Evolutionary conservation across 2,329 filamentous ascomycete species (phyloP), one percentile per base, ranked within the genome.

Genomic region (Ceratocystis smalleyi): DNA sequence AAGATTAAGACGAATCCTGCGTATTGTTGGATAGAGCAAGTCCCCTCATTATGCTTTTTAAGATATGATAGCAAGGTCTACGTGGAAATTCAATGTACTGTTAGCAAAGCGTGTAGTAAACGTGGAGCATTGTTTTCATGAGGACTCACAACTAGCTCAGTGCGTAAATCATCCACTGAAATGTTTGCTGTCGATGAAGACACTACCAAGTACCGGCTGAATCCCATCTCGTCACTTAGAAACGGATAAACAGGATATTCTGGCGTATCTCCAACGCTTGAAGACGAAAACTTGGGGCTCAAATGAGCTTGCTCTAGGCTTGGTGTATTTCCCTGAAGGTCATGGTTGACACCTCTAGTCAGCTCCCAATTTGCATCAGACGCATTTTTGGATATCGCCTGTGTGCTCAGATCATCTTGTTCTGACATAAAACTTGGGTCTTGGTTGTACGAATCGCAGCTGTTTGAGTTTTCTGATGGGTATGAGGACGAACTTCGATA

Each of bases 171-270:
- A 35, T 57, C 54, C 5, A 57, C 54, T n/a, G 24, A 30, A 57
- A 57, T 57, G 1, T n/a, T 57, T 2, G 54, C 54, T n/a, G 27
- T 35, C 54, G 7, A 35, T 57, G 54, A 30, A n/a, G 19, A 57
- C 15, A 57, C 54, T 32, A 24, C 22, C 27, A 57, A 57, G 17
- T 57, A 57, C 54, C 54, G 54, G 19, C 54, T 57, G 15, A 57
- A 57, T 17, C 54, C 54, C 54, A 57, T 57, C 17, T 57, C 54
- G 22, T 57, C 24, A 24, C 54, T 57, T n/a, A 57, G 24, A 57
- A 57, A 57, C 12, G 54, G 54, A 30, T 57, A 57, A 35, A 57
- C 54, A 1, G 54, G 54, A 10, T 57, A 57, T 19, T 57, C 54
- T 24, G 54, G 54, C 7, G 32, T 30, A 57, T 57, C 54, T 5